Conservation (phyloP, 257 asterid genomes). For the Nicotiana benthamiana region DNA sequence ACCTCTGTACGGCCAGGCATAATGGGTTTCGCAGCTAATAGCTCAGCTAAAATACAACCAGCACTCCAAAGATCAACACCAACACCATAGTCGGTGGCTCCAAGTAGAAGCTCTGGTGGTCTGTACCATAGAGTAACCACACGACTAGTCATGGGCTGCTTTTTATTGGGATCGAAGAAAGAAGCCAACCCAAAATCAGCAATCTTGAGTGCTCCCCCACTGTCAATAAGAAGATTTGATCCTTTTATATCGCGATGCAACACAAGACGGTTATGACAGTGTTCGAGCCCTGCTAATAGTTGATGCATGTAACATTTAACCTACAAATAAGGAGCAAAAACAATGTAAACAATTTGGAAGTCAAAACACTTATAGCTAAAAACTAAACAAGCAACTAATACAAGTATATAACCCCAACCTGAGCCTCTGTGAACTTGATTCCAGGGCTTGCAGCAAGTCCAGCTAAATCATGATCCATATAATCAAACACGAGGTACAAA, state of each 20-base stretch:
- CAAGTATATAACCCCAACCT: constrained; percentile 30
- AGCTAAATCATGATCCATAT: constrained; percentile 83
- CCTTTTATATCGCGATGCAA: constrained; percentile 90
- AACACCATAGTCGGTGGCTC: constrained; percentile 78
- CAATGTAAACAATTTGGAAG: constrained; percentile 10
- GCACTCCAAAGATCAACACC: constrained; percentile 96
- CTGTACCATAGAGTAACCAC: constrained; percentile 90
- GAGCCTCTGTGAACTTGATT: constrained; percentile 70
- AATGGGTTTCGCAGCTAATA: constrained; percentile 80
- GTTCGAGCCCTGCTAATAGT: constrained; percentile 78
- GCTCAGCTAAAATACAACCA: constrained; percentile 84
- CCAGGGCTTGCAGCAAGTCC: constrained; percentile 80
- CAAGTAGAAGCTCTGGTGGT: constrained; percentile 89
- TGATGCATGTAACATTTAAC: constrained; percentile 83
- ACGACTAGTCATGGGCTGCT: constrained; percentile 84
- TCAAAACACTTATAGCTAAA: constrained; percentile 12
- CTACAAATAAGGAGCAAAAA: constrained; percentile 29
- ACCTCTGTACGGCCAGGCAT: constrained; percentile 98
- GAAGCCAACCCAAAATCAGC: constrained; percentile 94
- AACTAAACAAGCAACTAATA: neutral
- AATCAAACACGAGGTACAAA: constrained; percentile 72
- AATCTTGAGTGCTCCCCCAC: constrained; percentile 66
- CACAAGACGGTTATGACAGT: constrained; percentile 68
- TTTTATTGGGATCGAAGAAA: constrained; percentile 59
- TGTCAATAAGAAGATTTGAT: constrained; percentile 71